Base-by-base conservation (phyloP, 345 rosid genomes). In the Populus deltoides region DNA sequence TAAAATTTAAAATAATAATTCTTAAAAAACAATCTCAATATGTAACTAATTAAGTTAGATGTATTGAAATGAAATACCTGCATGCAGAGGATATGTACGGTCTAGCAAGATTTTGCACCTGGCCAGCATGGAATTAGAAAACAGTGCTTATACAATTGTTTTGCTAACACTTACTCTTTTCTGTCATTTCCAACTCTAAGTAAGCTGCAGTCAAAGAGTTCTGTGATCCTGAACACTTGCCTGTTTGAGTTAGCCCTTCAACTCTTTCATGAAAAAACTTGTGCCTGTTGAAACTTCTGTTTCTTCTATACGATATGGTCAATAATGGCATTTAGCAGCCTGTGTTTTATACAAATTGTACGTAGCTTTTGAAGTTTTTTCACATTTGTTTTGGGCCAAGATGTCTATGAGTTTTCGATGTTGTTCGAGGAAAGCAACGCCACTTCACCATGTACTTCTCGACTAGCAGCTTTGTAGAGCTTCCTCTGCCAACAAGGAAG, bases 391-490 rank as follows among this genome's bases (percentile, higher is more conserved):
- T 85, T 91, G 98, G 93, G 84, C 55, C 82, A 85, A 84, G 92
- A 89, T 70, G 87, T 86, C 70, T 89, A 87, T 78, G 89, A 88
- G 77, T 83, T 90, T 84, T 87, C 97, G 29, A 81, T 89, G 78
- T 72, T 91, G 78, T 91, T 97, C 2, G 94, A 89, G 57, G 87
- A 86, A 87, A 91, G 82, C 59, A 84, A 80, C 35, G 65, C 67
- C 18, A 81, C 80, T 69, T 82, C 90, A 7, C 74, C 78, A 22
- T 80, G 85, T 77, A 71, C 83, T 61, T 86, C 92, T 0, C 86
- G 83, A 80, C 85, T 89, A 57, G 83, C 94, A 86, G 94, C 83
- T 85, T 93, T 69, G 70, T 95, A 47, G 90, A 87, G 81, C 87
- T 94, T 82, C 87, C 90, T n/a, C 84, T 83, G 66, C 74, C 88